Conservation (phyloP, 1,139 yeast species). For the Geotrichum reessii region DNA sequence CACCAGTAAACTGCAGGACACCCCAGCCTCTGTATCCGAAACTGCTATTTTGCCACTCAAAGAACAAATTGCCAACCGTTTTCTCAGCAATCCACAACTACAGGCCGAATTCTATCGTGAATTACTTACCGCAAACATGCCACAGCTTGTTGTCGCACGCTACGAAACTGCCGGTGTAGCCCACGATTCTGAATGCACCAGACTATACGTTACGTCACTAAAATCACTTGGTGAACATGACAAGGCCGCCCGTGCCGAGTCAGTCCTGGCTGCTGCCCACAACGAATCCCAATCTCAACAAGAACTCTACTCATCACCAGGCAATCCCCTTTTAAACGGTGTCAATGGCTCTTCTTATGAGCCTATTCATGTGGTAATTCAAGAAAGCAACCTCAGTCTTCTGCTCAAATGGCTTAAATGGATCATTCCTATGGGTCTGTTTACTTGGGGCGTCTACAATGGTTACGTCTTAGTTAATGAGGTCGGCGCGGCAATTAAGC, state of each 20-base stretch:
- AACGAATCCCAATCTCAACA: slow-evolving; percentile 7
- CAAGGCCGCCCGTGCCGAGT: slow-evolving; percentile 55
- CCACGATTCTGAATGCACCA: slow-evolving; percentile 67
- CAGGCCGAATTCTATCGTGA: slow-evolving; percentile 80
- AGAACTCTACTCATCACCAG: background rate
- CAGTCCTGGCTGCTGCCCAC: slow-evolving; percentile 17
- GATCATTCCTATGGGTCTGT: slow-evolving; percentile 72
- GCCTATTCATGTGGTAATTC: slow-evolving; percentile 86
- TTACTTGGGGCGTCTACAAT: slow-evolving; percentile 53
- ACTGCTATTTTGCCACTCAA: background rate
- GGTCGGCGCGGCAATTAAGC: slow-evolving; percentile 75
- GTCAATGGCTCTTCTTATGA: slow-evolving; percentile 43
- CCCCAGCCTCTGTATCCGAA: background rate
- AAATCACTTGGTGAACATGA: slow-evolving; percentile 68
- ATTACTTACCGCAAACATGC: slow-evolving; percentile 71
- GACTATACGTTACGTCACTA: slow-evolving; percentile 72
- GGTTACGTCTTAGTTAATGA: slow-evolving; percentile 71
- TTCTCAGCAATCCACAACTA: slow-evolving; percentile 55
- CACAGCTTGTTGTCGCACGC: slow-evolving; percentile 86
- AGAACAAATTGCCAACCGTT: slow-evolving; percentile 78
- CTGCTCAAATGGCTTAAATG: slow-evolving; percentile 85
- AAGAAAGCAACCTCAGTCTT: slow-evolving; percentile 72
- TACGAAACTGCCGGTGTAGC: slow-evolving; percentile 91
- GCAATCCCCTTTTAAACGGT: background rate
- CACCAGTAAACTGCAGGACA: background rate